Conservation (phyloP, 768 basidiomycete species). For the Termitomyces sp. region DNA sequence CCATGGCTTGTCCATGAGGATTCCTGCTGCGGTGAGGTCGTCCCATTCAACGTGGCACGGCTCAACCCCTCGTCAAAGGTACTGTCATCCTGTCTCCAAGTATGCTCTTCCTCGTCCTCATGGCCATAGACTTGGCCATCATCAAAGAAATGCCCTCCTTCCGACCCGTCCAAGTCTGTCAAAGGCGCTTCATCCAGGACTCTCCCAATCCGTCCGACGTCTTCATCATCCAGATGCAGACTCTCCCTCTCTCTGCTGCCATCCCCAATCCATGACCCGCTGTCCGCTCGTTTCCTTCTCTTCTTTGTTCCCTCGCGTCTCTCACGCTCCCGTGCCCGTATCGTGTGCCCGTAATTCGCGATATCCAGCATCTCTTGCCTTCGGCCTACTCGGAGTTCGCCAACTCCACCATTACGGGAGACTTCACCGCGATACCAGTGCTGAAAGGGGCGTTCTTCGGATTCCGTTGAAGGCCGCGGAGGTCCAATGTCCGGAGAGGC, state of each 20-base stretch:
- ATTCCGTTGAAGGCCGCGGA: constrained; percentile 61
- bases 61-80: constrained; percentile 14
- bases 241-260: constrained; percentile 53
- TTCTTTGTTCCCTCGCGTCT: constrained; percentile 19
- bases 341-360: constrained; percentile 73
- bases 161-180: constrained; percentile 66
- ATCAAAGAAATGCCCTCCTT: constrained; percentile 20
- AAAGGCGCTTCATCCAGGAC: constrained; percentile 73
- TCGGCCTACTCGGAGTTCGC: constrained; percentile 69
- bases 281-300: constrained; percentile 59
- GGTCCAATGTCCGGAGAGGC: constrained; percentile 29
- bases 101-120: constrained; percentile 20
- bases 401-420: constrained; percentile 84
- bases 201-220: constrained; percentile 35
- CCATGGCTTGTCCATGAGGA: constrained; percentile 19
- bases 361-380: constrained; percentile 85
- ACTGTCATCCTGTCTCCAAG: constrained; percentile 1
- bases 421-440: constrained; percentile 90
- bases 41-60: constrained; percentile 7
- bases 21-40: constrained; percentile 11
- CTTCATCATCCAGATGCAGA: constrained; percentile 62
- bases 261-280: constrained; percentile 43
- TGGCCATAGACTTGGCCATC: constrained; percentile 9
- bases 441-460: constrained; percentile 79
- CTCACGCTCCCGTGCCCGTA: constrained; percentile 24